Base-by-base conservation (phyloP, 208 protist genomes). In the Strigomonas galati region DNA sequence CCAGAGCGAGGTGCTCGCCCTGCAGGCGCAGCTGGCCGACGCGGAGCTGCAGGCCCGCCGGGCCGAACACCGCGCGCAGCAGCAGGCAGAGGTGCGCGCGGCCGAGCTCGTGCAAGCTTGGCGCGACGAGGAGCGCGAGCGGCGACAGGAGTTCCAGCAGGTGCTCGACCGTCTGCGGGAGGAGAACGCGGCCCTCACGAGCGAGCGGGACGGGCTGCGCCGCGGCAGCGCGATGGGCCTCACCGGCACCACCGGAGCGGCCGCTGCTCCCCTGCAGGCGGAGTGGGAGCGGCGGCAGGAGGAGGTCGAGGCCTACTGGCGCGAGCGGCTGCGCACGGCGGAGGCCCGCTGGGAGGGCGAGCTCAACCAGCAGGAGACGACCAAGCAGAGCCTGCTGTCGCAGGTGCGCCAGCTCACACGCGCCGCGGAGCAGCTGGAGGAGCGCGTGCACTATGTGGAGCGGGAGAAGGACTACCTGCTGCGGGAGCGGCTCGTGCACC, bases 291-390 rank as follows among this genome's bases (percentile, higher is more conserved):
- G 65, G 26, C 72, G 76, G 43, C 69, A 89, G 57, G 52, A 76
- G n/a, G 70, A 77, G 54, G 67, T 78, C 5, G 79, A 84, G 61
- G 56, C 56, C 10, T 81, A 91, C 62, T 91, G 79, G 72, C 78
- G 74, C 26, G 70, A 81, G 28, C 73, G 77, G 21, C 44, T 88
- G 53, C 66, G 72, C 58, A 69, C 52, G 6, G 71, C 77, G 21
- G 72, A 82, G 68, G 56, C 60, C 5, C 67, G 80, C 30, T 84
- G 75, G 78, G 74, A 78, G 53, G 71, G 67, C 3, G 68, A 76
- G 57, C 57, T 78, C 56, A 40, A 74, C 48, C 28, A 40, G 23
- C 79, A 81, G 60, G 30, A 63, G 26, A 59, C 26, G n/a, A 71
- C 72, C 31, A 67, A 74, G 17, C 69, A 67, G 37, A 69, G 79